Percentiles rank a stretch among this genome's conserved stretches.
phyloP scores from a whole-genome alignment of 768 basidiomycete genomes.

The Leccinum aurantiacum region DNA sequence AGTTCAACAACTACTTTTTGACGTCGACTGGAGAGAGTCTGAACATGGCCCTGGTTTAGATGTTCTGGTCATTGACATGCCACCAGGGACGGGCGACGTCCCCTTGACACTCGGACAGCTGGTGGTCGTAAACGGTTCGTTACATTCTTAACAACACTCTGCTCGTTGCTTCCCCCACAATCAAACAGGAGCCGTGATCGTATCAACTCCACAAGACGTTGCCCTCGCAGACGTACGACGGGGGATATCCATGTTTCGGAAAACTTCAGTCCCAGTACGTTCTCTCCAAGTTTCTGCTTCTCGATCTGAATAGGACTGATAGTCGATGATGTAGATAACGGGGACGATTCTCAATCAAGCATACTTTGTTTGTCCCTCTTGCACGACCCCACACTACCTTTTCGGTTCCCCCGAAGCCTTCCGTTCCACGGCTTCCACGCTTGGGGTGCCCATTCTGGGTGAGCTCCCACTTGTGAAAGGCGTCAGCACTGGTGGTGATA shows the following conservation, averaged over 20 bases:
- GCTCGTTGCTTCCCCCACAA: not conserved
- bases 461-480: conserved; percentile 78
- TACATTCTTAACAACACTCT: not conserved
- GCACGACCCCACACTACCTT: conserved; percentile 58
- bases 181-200: conserved; percentile 77
- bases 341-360: conserved; percentile 90
- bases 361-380: conserved; percentile 76
- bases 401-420: conserved; percentile 74
- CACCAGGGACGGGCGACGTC: conserved; percentile 96
- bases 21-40: conserved; percentile 79
- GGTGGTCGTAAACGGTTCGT: conserved; percentile 76
- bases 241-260: conserved; percentile 90
- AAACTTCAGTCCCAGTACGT: conserved; percentile 82
- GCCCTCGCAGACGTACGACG: conserved; percentile 89
- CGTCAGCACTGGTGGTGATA: conserved; percentile 73
- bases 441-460: conserved; percentile 67
- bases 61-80: conserved; percentile 91
- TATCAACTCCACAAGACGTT: conserved; percentile 95
- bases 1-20: conserved; percentile 92
- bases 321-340: conserved; percentile 55
- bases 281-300: not conserved
- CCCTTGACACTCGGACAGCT: conserved; percentile 89
- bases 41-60: conserved; percentile 56
- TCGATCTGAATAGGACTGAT: conserved; percentile 1
- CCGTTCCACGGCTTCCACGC: conserved; percentile 51